Evolutionary conservation across 495 filamentous ascomycete genomes (phyloP).

Genomic region (Hyaloscypha variabilis): DNA sequence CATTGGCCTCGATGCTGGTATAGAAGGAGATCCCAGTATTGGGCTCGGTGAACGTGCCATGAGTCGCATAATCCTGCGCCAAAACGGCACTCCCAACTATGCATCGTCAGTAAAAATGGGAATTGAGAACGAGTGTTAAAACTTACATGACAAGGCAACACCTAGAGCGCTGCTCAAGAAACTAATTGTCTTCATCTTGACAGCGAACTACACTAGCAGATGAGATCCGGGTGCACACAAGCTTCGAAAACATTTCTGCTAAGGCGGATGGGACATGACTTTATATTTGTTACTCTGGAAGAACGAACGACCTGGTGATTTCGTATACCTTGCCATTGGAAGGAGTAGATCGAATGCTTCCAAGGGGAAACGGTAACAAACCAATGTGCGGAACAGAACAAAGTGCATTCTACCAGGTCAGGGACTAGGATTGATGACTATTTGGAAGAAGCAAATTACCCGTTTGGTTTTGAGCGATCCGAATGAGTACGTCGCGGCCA

Average conservation of each 20-base stretch:
- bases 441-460: constrained; percentile 23
- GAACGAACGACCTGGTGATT: not conserved
- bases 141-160: constrained; percentile 25
- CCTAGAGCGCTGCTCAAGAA: constrained; percentile 23
- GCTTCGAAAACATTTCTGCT: not conserved
- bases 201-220: constrained; percentile 17
- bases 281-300: constrained; percentile 21
- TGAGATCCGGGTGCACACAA: not conserved
- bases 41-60: constrained; percentile 29
- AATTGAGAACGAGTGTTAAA: not conserved
- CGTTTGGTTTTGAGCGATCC: constrained; percentile 25
- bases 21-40: constrained; percentile 31
- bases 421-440: constrained; percentile 13
- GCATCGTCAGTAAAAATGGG: not conserved
- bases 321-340: constrained; percentile 13
- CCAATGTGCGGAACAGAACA: constrained; percentile 25
- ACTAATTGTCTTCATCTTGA: constrained; percentile 28
- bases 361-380: constrained; percentile 9
- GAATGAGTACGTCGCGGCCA: constrained; percentile 17
- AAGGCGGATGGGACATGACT: constrained; percentile 11
- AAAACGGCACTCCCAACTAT: constrained; percentile 21
- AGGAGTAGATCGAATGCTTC: constrained; percentile 7
- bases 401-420: constrained; percentile 3
- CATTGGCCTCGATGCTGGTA: constrained; percentile 25
- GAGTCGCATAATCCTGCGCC: constrained; percentile 28